phyloP scores from a whole-genome alignment of 768 basidiomycete species.

The Russula lepida region DNA sequence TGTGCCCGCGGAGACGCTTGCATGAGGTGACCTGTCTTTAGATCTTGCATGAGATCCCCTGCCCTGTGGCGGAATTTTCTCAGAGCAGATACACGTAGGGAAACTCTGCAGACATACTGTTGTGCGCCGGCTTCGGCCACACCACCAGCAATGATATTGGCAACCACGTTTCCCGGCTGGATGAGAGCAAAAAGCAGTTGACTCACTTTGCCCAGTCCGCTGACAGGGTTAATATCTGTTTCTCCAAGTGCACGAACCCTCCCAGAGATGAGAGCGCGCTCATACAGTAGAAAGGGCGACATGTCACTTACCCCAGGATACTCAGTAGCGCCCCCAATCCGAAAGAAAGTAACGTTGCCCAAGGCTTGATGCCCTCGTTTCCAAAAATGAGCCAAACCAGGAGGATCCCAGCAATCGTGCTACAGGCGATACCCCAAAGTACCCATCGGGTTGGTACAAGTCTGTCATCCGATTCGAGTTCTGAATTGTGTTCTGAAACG shows the following conservation, averaged over 20 bases:
- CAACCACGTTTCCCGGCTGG: constrained; percentile 92
- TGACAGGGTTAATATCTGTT: constrained; percentile 89
- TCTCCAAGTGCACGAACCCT: constrained; percentile 93
- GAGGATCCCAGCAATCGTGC: constrained; percentile 60
- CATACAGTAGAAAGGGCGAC: background rate
- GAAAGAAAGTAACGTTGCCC: constrained; percentile 87
- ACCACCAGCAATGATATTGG: constrained; percentile 94
- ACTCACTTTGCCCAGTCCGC: constrained; percentile 89
- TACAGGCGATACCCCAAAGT: constrained; percentile 49
- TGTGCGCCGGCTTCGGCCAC: constrained; percentile 95
- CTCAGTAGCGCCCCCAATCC: constrained; percentile 75
- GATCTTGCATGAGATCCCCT: constrained; percentile 96
- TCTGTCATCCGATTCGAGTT: constrained; percentile 68
- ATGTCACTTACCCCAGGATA: constrained; percentile 63
- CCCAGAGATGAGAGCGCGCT: constrained; percentile 3
- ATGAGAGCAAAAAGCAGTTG: constrained; percentile 92
- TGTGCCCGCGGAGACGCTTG: constrained; percentile 88
- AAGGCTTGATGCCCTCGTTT: constrained; percentile 83
- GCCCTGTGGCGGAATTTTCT: constrained; percentile 43
- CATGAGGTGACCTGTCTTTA: constrained; percentile 94
- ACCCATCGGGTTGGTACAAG: constrained; percentile 83
- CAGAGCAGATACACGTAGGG: background rate
- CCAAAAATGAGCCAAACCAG: constrained; percentile 90
- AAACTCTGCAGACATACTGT: constrained; percentile 45
- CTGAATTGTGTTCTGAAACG: constrained; percentile 41